Evolutionary conservation across 2,329 filamentous ascomycete genomes (phyloP).

Genomic region (Ascochyta lentis): DNA sequence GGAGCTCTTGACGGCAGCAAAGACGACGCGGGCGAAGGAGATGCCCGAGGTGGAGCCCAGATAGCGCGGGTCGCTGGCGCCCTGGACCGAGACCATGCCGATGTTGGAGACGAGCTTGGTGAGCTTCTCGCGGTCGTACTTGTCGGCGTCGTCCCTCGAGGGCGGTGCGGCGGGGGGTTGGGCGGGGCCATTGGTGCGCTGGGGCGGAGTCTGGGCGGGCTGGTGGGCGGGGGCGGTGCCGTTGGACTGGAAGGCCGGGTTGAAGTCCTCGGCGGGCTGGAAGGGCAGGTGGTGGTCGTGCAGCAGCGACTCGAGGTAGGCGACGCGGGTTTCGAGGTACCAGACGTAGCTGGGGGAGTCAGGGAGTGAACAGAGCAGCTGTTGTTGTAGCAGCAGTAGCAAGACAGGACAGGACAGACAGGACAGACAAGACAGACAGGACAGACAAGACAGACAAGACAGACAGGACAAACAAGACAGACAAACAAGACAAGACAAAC

Average conservation of each 20-base stretch:
- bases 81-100: constrained; percentile 78
- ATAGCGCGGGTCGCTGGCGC: constrained; percentile 78
- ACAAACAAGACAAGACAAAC: too few relatives aligned
- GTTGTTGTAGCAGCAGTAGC: too few relatives aligned
- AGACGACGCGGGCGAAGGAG: constrained; percentile 91
- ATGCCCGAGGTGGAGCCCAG: constrained; percentile 88
- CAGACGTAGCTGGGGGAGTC: constrained; percentile 73
- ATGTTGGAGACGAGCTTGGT: constrained; percentile 73
- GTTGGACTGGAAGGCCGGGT: constrained; percentile 50
- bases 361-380: too few relatives aligned
- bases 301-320: constrained; percentile 81
- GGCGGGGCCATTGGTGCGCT: constrained; percentile 8
- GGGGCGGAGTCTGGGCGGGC: constrained; percentile 15
- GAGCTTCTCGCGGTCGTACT: constrained; percentile 66
- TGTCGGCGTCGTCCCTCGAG: constrained; percentile 51
- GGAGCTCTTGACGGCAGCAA: constrained; percentile 87
- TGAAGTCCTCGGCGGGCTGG: constrained; percentile 71
- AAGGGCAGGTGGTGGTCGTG: constrained; percentile 72
- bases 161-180: constrained; percentile 9
- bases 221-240: constrained; percentile 34
- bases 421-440: too few relatives aligned
- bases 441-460: too few relatives aligned
- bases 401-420: too few relatives aligned
- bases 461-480: too few relatives aligned
- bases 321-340: constrained; percentile 87